Conservation (phyloP, 1,284 basidiomycete genomes). For the Rhodotorula sp. region DNA sequence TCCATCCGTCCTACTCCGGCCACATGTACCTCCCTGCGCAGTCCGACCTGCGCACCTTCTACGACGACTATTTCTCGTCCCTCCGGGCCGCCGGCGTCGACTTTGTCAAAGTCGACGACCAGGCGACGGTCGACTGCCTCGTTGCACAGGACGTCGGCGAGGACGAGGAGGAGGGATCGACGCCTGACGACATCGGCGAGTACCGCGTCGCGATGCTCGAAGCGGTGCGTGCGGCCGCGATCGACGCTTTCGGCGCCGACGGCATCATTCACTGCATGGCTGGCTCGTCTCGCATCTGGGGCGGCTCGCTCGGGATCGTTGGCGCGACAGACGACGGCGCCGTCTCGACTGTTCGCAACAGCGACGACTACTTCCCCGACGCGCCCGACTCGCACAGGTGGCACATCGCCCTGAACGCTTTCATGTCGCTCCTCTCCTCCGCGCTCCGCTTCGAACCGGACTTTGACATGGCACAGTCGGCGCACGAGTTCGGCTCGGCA, state of each 20-base stretch:
- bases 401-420: constrained; percentile 44
- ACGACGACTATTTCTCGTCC: constrained; percentile 42
- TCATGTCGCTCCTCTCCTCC: constrained; percentile 36
- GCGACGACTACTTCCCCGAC: constrained; percentile 46
- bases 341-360: constrained; percentile 26
- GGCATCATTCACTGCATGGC: constrained; percentile 46
- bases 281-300: constrained; percentile 33
- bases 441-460: constrained; percentile 40
- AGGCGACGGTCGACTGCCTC: constrained; percentile 41
- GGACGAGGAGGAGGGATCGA: neutral
- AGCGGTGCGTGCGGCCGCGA: constrained; percentile 40
- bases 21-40: constrained; percentile 33
- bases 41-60: constrained; percentile 40
- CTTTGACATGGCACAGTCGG: constrained; percentile 46
- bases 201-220: constrained; percentile 7
- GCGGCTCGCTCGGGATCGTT: constrained; percentile 19
- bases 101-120: constrained; percentile 49
- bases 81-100: constrained; percentile 44
- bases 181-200: constrained; percentile 3
- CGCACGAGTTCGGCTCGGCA: constrained; percentile 24
- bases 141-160: constrained; percentile 9
- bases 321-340: neutral
- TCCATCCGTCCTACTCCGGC: constrained; percentile 25
- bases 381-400: constrained; percentile 45
- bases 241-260: constrained; percentile 38